phyloP scores from a whole-genome alignment of 306 rosid species.

The Prunus mira region DNA sequence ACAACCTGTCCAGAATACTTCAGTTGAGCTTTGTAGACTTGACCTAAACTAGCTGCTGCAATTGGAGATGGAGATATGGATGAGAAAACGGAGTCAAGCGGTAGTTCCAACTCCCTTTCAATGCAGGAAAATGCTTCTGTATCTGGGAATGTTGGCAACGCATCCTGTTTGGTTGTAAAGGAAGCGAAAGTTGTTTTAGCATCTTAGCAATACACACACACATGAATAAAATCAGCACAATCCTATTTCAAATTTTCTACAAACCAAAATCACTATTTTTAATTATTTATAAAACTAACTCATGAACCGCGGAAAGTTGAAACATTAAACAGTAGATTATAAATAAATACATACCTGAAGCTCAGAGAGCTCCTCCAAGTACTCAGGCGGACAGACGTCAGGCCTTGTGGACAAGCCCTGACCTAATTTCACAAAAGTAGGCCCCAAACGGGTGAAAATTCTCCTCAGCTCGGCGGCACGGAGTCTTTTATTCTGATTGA shows the following conservation, averaged over 20 bases:
- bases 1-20: conserved; percentile 63
- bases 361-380: conserved; percentile 82
- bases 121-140: conserved; percentile 82
- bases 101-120: conserved; percentile 69
- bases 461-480: conserved; percentile 72
- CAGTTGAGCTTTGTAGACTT: conserved; percentile 84
- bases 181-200: conserved; percentile 18
- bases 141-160: conserved; percentile 83
- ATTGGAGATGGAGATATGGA: conserved; percentile 67
- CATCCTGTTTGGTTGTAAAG: conserved; percentile 61
- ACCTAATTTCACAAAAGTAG: conserved; percentile 93
- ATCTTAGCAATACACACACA: conserved; percentile 16
- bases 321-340: neutral
- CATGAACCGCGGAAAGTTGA: too few species aligned
- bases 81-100: conserved; percentile 74
- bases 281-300: too few species aligned
- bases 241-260: too few species aligned
- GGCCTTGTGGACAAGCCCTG: conserved; percentile 96
- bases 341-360: conserved; percentile 59
- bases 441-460: conserved; percentile 75
- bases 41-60: conserved; percentile 99
- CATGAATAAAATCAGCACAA: neutral
- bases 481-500: conserved; percentile 53
- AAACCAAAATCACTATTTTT: too few species aligned
- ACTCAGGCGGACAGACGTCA: conserved; percentile 86